These are phyloP conservation scores for Stramenopiles sp. DNA, from an alignment of 352 stramenopile genomes.

Conservation along the genomic window DNA sequence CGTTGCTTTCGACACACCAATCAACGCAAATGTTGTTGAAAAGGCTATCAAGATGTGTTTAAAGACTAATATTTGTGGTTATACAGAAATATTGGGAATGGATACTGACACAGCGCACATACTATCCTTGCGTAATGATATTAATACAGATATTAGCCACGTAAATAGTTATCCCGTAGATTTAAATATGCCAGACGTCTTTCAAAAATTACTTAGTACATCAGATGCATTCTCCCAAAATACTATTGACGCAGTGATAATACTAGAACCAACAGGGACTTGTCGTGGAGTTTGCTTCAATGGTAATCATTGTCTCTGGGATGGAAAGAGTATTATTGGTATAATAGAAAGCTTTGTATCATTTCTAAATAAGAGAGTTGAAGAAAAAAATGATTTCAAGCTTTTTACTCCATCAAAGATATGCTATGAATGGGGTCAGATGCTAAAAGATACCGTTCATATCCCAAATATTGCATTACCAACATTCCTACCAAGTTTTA, in stretches of 20 bases:
- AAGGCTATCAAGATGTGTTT: conserved; percentile 6
- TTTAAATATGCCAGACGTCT: conserved; percentile 4
- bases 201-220: conserved; percentile 12
- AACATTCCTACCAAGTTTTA: conserved; percentile 5
- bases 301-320: conserved; percentile 12
- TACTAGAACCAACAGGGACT: conserved; percentile 6
- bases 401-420: conserved; percentile 10
- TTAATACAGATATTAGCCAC: background rate
- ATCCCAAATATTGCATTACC: conserved; percentile 1
- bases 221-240: conserved; percentile 5
- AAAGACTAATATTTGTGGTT: conserved; percentile 9
- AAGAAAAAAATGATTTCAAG: background rate
- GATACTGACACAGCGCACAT: background rate
- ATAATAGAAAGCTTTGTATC: conserved; percentile 9
- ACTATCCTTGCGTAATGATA: conserved; percentile 6
- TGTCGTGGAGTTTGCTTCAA: conserved; percentile 13
- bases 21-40: conserved; percentile 3
- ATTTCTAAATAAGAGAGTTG: background rate
- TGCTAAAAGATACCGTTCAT: conserved; percentile 10
- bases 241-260: conserved; percentile 7
- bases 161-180: conserved; percentile 2
- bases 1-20: conserved; percentile 6
- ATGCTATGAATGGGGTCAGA: conserved; percentile 13
- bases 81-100: conserved; percentile 9
- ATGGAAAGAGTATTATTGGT: conserved; percentile 12